Evolutionary conservation across 768 basidiomycete species (phyloP).

Genomic region (Imleria badia): DNA sequence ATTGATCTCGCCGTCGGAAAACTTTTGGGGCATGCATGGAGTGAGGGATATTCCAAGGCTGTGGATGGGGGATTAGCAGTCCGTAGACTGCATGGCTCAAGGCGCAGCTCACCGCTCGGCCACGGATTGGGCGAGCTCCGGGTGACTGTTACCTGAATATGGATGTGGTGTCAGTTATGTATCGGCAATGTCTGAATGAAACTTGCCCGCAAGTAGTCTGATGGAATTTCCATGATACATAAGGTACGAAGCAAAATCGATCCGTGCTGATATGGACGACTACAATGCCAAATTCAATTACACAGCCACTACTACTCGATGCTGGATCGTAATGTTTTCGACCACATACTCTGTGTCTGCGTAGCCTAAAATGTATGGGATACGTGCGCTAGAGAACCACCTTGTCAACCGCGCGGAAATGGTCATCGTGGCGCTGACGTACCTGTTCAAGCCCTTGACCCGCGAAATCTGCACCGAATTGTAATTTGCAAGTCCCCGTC

Average conservation of each 20-base stretch:
- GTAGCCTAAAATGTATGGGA: conserved; percentile 83
- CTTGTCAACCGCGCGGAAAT: conserved; percentile 5
- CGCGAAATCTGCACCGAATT: conserved; percentile 89
- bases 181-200: not conserved
- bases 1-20: conserved; percentile 94
- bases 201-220: conserved; percentile 69
- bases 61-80: conserved; percentile 49
- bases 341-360: conserved; percentile 97
- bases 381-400: conserved; percentile 58
- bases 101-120: conserved; percentile 90
- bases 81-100: conserved; percentile 41
- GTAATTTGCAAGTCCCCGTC: conserved; percentile 93
- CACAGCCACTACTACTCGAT: conserved; percentile 47
- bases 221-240: conserved; percentile 86
- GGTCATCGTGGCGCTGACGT: conserved; percentile 20
- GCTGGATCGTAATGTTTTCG: conserved; percentile 84
- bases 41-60: conserved; percentile 90
- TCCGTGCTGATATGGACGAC: conserved; percentile 13
- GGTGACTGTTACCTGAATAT: conserved; percentile 90
- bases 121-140: conserved; percentile 93
- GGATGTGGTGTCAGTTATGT: conserved; percentile 10
- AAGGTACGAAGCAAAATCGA: conserved; percentile 19
- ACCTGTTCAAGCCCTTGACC: conserved; percentile 93
- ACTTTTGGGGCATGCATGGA: conserved; percentile 83
- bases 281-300: conserved; percentile 33